These are phyloP conservation scores for Thermoascus crustaceus DNA, from an alignment of 2,329 filamentous ascomycete genomes.

Conservation along the genomic window DNA sequence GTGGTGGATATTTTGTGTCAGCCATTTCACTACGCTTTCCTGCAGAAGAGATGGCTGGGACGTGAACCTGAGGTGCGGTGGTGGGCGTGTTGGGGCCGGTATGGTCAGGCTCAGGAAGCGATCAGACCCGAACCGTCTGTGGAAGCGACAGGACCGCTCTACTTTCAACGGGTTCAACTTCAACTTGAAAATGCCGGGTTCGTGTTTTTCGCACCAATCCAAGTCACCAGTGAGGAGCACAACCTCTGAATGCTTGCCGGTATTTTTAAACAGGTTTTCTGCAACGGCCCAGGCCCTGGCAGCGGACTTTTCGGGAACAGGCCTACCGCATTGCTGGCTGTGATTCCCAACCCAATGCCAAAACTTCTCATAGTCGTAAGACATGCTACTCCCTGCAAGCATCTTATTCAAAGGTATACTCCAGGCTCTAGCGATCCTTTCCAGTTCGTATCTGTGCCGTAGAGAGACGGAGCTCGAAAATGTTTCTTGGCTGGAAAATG, in stretches of 20 bases:
- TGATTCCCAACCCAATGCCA: constrained; percentile 25
- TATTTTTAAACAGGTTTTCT: constrained; percentile 20
- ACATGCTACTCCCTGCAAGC: constrained; percentile 18
- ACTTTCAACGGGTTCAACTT: constrained; percentile 33
- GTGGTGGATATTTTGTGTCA: constrained; percentile 29
- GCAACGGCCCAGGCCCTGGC: constrained; percentile 28
- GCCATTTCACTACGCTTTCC: constrained; percentile 31
- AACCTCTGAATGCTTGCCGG: constrained; percentile 27
- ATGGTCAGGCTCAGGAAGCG: constrained; percentile 37
- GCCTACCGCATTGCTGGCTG: constrained; percentile 14
- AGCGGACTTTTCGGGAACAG: constrained; percentile 24
- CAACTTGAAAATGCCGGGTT: constrained; percentile 30
- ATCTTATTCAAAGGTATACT: constrained; percentile 20
- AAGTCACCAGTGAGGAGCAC: constrained; percentile 35
- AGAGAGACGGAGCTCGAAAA: constrained; percentile 22
- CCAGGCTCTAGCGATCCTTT: constrained; percentile 26
- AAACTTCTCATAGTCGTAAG: constrained; percentile 22
- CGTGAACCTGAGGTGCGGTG: constrained; percentile 15
- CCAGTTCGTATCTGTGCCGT: constrained; percentile 31
- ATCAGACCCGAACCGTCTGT: constrained; percentile 40
- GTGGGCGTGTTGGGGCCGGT: constrained; percentile 23
- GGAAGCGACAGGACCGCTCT: constrained; percentile 38
- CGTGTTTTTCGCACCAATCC: constrained; percentile 26
- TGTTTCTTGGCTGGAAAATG: constrained; percentile 24
- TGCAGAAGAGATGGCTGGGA: constrained; percentile 20